These are phyloP conservation scores for Pyrus bretschneideri DNA, from an alignment of 306 rosid genomes.

Conservation along the genomic window DNA sequence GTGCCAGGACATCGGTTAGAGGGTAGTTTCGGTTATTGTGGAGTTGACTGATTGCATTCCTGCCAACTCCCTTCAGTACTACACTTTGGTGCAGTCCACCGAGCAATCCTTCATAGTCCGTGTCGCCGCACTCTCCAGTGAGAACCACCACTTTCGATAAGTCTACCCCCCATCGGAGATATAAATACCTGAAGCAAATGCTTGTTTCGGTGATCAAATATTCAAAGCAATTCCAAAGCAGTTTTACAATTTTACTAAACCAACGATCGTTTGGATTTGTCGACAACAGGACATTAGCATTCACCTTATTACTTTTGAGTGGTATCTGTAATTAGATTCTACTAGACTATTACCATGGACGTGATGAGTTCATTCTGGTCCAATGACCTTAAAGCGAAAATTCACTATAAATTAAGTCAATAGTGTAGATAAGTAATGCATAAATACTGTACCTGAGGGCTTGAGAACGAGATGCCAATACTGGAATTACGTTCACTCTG, in stretches of 20 bases:
- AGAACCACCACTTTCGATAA: constrained; percentile 88
- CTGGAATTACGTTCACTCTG: constrained; percentile 86
- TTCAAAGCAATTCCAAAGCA: constrained; percentile 1
- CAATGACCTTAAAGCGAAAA: neutral
- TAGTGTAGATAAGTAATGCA: neutral
- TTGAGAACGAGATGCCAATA: constrained; percentile 93
- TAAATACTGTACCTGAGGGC: constrained; percentile 77
- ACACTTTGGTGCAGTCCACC: constrained; percentile 82
- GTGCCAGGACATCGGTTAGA: constrained; percentile 75
- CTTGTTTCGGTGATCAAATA: constrained; percentile 12
- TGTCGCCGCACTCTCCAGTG: constrained; percentile 91
- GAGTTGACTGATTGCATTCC: constrained; percentile 56
- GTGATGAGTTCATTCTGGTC: neutral
- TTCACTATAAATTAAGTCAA: neutral
- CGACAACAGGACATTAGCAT: neutral
- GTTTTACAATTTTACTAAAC: neutral
- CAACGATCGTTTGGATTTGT: neutral
- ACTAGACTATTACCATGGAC: neutral
- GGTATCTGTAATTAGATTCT: neutral
- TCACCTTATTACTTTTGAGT: neutral
- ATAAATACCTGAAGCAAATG: constrained; percentile 61
- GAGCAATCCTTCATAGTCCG: constrained; percentile 92
- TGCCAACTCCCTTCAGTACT: constrained; percentile 68
- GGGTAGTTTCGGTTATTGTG: constrained; percentile 83
- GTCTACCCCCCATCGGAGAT: constrained; percentile 92